Percentiles rank a stretch among this genome's conserved stretches.
Conservation (phyloP, 2,329 filamentous ascomycete genomes). For the Mariannaea sp. region DNA sequence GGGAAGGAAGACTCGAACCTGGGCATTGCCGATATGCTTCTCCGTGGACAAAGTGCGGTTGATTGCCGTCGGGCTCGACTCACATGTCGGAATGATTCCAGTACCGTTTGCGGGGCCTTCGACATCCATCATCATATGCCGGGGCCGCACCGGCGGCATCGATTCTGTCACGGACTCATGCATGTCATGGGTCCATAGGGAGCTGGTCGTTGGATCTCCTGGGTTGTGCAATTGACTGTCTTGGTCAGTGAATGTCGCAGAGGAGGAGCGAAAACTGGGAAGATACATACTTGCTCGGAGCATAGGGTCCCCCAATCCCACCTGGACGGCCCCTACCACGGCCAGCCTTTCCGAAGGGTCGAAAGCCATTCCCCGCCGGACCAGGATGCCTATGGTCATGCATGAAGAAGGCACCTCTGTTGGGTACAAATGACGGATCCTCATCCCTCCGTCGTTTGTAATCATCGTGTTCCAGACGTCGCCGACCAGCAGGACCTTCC, state of each 20-base stretch:
- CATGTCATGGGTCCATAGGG: constrained; percentile 92
- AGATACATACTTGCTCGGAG: constrained; percentile 66
- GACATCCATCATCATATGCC: constrained; percentile 48
- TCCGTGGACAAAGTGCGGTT: constrained; percentile 83
- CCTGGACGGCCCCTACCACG: constrained; percentile 66
- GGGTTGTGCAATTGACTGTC: constrained; percentile 49
- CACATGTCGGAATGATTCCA: constrained; percentile 59
- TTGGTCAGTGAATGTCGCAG: constrained; percentile 34
- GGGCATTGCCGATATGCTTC: constrained; percentile 80
- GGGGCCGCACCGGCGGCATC: constrained; percentile 45
- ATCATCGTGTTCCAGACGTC: constrained; percentile 86
- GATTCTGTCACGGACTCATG: constrained; percentile 71
- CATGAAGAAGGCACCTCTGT: constrained; percentile 94
- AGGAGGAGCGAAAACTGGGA: constrained; percentile 2
- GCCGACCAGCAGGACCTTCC: constrained; percentile 68
- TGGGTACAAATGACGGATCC: constrained; percentile 92
- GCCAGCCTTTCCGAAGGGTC: constrained; percentile 69
- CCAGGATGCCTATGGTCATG: constrained; percentile 87
- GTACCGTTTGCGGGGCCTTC: constrained; percentile 61
- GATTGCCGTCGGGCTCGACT: constrained; percentile 66
- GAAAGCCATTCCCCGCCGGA: constrained; percentile 77
- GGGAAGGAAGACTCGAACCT: constrained; percentile 80
- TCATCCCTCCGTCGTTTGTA: constrained; percentile 86
- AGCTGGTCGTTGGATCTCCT: constrained; percentile 68
- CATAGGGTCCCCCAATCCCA: constrained; percentile 61